Evolutionary conservation across 2,329 filamentous ascomycete genomes (phyloP).

Genomic region (Calonectria leucothoes): DNA sequence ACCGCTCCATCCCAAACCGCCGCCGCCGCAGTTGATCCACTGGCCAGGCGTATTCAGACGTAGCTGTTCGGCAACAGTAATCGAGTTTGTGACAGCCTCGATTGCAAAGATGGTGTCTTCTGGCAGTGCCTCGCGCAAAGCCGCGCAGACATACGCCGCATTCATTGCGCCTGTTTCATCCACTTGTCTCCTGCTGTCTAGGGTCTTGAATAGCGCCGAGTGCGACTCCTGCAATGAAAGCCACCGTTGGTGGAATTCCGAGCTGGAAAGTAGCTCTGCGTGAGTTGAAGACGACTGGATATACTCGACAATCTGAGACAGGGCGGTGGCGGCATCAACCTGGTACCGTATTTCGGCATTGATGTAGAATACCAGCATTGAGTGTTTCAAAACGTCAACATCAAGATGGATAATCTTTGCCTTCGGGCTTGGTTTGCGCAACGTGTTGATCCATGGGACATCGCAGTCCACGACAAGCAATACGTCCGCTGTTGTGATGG

Average conservation of each 20-base stretch:
- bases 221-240: neutral
- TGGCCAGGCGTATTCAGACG: constrained; percentile 74
- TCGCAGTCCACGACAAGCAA: constrained; percentile 89
- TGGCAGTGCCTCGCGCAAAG: constrained; percentile 43
- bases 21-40: constrained; percentile 84
- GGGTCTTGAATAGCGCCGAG: constrained; percentile 53
- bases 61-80: constrained; percentile 75
- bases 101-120: constrained; percentile 75
- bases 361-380: constrained; percentile 80
- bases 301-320: constrained; percentile 74
- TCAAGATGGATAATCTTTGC: constrained; percentile 72
- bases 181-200: constrained; percentile 62
- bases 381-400: constrained; percentile 72
- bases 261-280: constrained; percentile 58
- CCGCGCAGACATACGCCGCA: constrained; percentile 33
- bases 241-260: neutral
- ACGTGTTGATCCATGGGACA: constrained; percentile 89
- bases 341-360: constrained; percentile 71
- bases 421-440: constrained; percentile 63
- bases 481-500: constrained; percentile 80
- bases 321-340: constrained; percentile 70
- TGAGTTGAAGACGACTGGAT: constrained; percentile 55
- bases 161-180: constrained; percentile 43
- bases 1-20: constrained; percentile 82
- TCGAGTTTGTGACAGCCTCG: constrained; percentile 79